Percentiles rank a stretch among this genome's conserved stretches.
Conservation (phyloP, 257 asterid species). For the Lithospermum erythrorhizon region DNA sequence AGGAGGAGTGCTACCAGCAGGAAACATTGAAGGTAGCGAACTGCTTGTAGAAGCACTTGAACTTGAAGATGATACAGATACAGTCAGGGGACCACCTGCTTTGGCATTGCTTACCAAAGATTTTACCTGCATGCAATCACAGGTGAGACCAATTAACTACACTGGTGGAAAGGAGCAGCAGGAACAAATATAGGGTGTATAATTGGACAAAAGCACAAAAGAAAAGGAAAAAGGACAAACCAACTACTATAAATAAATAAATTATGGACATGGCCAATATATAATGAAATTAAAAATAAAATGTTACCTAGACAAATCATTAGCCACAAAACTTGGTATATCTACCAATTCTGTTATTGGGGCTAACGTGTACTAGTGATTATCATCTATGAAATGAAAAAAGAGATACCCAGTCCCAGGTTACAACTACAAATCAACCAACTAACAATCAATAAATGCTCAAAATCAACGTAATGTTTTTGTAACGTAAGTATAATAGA, state of each 20-base stretch:
- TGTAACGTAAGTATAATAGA: no score
- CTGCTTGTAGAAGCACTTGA: slow-evolving; percentile 55
- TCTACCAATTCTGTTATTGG: background rate
- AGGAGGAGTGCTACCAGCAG: slow-evolving; percentile 99
- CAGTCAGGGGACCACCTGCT: slow-evolving; percentile 63
- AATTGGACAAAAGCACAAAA: no score
- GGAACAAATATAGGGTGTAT: background rate
- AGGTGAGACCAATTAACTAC: background rate
- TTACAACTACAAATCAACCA: no score
- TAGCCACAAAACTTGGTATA: background rate
- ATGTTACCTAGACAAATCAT: background rate
- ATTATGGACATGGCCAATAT: background rate
- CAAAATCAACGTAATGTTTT: no score
- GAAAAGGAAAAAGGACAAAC: background rate
- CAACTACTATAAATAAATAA: background rate
- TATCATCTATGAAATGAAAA: no score
- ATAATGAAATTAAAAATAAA: no score
- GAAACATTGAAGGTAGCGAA: slow-evolving; percentile 91
- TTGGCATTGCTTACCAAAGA: slow-evolving; percentile 77
- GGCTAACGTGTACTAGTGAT: no score
- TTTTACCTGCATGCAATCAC: slow-evolving; percentile 52
- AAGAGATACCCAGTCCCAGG: no score
- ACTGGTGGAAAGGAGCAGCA: background rate
- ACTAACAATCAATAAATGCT: no score
- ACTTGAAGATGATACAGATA: slow-evolving; percentile 47